Evolutionary conservation across 2,329 filamentous ascomycete species (phyloP), one percentile per base, ranked within the genome.

Genomic region (Pestalotiopsis sp.): DNA sequence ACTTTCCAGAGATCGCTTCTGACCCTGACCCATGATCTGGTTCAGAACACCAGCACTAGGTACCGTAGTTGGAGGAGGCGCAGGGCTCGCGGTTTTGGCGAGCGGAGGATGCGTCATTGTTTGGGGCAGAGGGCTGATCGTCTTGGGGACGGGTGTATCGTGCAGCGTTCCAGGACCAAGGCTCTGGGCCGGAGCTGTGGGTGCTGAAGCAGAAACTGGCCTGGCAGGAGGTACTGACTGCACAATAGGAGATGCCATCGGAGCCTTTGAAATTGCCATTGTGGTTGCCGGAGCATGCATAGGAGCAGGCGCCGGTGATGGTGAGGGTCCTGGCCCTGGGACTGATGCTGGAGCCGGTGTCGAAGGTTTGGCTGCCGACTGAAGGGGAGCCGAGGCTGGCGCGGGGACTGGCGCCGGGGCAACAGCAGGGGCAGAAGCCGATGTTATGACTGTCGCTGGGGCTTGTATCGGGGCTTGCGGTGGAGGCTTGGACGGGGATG

Each of bases 41-140:
- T 76, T 74, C 14, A 77, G 64, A 4, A 74, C 75, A 3, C 75
- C 75, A n/a, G 75, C 75, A 39, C 75, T 77, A 4, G 75, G 77
- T 23, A 74, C 76, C 31, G 77, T 75, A 36, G 76, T 76, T 20
- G 68, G 68, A 72, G 75, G 39, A 73, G 75, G 38, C 73, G 72
- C 61, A 73, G 78, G 68, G 23, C 64, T 74, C 72, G 12, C 39
- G 13, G 56, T 61, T 38, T 57, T 64, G 38, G 68, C 23, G 3
- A 58, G 52, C 39, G 72, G 36, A 23, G 70, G 66, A 9, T 66
- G 77, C 25, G 75, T 75, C 41, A 76, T 73, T 23, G 75, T 73
- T 31, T 63, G 68, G 72, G 75, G 36, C 73, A 71, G 52, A 73
- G 78, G 68, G 23, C 64, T 74, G 73, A 7, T 36, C n/a, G 61